Conservation (phyloP, 805 yeast genomes). For the Spathaspora passalidarum region DNA sequence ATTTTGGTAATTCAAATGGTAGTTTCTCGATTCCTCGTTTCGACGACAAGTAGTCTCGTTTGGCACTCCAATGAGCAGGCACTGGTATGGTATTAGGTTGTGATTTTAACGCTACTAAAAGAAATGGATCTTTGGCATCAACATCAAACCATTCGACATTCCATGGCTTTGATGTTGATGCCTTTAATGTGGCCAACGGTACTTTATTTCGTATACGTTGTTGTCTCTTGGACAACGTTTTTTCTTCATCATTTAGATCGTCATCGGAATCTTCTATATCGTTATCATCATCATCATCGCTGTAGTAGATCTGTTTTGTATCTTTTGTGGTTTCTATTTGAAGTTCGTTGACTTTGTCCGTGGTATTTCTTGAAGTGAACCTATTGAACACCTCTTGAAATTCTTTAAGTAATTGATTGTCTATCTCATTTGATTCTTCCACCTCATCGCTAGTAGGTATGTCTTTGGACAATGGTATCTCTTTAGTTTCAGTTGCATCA, state of each 20-base stretch:
- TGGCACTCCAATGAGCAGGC: slow-evolving; percentile 82
- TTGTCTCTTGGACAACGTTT: slow-evolving; percentile 46
- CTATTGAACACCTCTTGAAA: slow-evolving; percentile 20
- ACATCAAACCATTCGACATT: slow-evolving; percentile 84
- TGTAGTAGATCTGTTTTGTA: slow-evolving; percentile 9
- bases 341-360: not conserved
- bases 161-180: slow-evolving; percentile 60
- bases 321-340: slow-evolving; percentile 1
- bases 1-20: slow-evolving; percentile 76
- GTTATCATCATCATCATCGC: slow-evolving; percentile 25
- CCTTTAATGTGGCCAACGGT: slow-evolving; percentile 66
- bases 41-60: slow-evolving; percentile 68
- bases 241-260: slow-evolving; percentile 13
- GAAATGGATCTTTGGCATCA: slow-evolving; percentile 75
- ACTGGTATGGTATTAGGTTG: slow-evolving; percentile 67
- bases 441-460: slow-evolving; percentile 2
- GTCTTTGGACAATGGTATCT: not conserved
- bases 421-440: slow-evolving; percentile 1
- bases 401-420: slow-evolving; percentile 13
- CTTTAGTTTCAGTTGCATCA: not conserved
- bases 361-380: slow-evolving; percentile 6
- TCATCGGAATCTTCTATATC: slow-evolving; percentile 15
- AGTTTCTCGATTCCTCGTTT: slow-evolving; percentile 63
- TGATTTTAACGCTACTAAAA: slow-evolving; percentile 63
- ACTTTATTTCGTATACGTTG: slow-evolving; percentile 52